phyloP scores from a whole-genome alignment of 2,329 filamentous ascomycete species.

The Hirsutella minnesotensis region DNA sequence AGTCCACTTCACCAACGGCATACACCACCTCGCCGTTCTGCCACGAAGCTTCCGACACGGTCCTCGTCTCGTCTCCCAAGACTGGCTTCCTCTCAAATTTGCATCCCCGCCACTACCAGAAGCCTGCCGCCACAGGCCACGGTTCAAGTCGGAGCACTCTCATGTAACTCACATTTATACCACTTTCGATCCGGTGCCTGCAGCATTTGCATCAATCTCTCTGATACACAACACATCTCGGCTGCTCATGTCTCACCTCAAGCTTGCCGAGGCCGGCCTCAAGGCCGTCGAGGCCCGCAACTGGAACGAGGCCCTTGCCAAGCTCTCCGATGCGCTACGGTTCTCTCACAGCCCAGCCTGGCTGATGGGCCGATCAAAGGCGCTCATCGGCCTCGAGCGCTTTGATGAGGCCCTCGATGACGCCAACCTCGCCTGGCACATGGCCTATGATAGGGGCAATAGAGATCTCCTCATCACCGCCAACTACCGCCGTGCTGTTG shows the following conservation, averaged over 20 bases:
- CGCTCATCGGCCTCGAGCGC: constrained; percentile 54
- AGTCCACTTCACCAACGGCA: too few relatives aligned
- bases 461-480: constrained; percentile 68
- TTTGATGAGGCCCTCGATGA: constrained; percentile 56
- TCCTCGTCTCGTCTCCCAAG: too few relatives aligned
- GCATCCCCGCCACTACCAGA: too few relatives aligned
- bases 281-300: constrained; percentile 50
- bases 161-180: too few relatives aligned
- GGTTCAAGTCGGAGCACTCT: too few relatives aligned
- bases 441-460: constrained; percentile 55
- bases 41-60: too few relatives aligned
- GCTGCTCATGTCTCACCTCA: constrained; percentile 36
- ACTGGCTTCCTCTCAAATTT: too few relatives aligned
- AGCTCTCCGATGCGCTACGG: constrained; percentile 56
- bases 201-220: too few relatives aligned
- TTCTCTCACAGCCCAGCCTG: constrained; percentile 60
- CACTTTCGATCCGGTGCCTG: too few relatives aligned
- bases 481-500: constrained; percentile 68
- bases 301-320: constrained; percentile 54
- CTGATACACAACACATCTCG: background rate
- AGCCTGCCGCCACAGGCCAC: too few relatives aligned
- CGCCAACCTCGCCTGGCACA: constrained; percentile 52
- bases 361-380: constrained; percentile 71
- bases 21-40: too few relatives aligned
- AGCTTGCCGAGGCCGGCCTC: constrained; percentile 48